These are phyloP conservation scores for Volvox africanus DNA, from an alignment of 139 green algal genomes.

Conservation along the genomic window DNA sequence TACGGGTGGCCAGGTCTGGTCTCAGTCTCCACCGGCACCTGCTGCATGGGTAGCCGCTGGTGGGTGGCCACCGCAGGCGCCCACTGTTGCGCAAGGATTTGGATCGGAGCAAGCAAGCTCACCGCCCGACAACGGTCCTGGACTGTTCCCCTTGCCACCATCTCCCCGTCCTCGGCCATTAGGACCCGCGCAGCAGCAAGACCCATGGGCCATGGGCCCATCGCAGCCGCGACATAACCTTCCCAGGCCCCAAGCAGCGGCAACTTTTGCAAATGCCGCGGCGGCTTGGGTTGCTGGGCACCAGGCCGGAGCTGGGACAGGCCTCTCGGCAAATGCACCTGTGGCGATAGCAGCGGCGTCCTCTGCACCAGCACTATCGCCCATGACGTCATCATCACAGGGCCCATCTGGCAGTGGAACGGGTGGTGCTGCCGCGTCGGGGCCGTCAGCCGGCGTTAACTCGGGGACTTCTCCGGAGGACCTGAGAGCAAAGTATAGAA, in stretches of 20 bases:
- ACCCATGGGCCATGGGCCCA: not conserved
- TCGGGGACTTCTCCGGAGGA: not conserved
- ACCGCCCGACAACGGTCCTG: not conserved
- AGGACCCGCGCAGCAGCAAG: not conserved
- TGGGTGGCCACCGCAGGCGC: not conserved
- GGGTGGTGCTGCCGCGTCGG: not conserved
- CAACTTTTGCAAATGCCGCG: too few species aligned
- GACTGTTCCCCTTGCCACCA: not conserved
- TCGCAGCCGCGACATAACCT: not conserved
- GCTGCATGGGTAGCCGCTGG: not conserved
- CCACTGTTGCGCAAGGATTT: not conserved
- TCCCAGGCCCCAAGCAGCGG: too few species aligned
- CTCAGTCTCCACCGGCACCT: not conserved
- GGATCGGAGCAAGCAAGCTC: constrained; percentile 15
- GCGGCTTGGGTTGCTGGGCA: too few species aligned
- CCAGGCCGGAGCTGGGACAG: too few species aligned
- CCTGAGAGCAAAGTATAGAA: constrained; percentile 33
- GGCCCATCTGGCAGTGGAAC: not conserved
- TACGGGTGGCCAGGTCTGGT: not conserved
- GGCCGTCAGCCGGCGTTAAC: not conserved
- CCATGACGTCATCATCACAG: not conserved
- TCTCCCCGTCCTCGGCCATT: not conserved
- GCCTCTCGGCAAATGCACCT: too few species aligned
- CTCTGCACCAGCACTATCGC: not conserved
- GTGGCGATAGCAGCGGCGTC: not conserved